phyloP scores from a whole-genome alignment of 345 rosid genomes.

The Mercurialis annua region DNA sequence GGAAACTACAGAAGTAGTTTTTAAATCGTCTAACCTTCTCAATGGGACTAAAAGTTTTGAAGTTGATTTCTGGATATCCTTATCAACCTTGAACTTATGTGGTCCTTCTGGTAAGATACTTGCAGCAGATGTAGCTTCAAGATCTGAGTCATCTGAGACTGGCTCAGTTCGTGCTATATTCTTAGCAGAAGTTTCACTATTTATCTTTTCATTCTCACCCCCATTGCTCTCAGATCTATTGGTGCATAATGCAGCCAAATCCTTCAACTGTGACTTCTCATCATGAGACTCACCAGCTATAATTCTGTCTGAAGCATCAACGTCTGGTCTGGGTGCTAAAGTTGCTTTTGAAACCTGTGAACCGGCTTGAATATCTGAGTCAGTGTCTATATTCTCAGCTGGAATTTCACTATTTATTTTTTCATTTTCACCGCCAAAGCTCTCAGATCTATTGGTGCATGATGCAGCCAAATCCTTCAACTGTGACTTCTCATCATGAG shows the following conservation, averaged over 20 bases:
- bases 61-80: slow-evolving; percentile 26
- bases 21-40: slow-evolving; percentile 39
- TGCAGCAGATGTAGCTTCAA: slow-evolving; percentile 21
- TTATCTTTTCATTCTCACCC: slow-evolving; percentile 27
- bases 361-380: slow-evolving; percentile 20
- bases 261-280: slow-evolving; percentile 23
- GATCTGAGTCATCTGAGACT: slow-evolving; percentile 15
- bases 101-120: slow-evolving; percentile 21
- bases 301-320: slow-evolving; percentile 16
- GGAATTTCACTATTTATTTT: slow-evolving; percentile 22
- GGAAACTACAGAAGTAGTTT: background rate
- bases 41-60: slow-evolving; percentile 28
- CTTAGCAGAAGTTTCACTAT: slow-evolving; percentile 23
- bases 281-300: slow-evolving; percentile 22
- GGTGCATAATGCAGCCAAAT: slow-evolving; percentile 20
- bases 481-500: slow-evolving; percentile 26
- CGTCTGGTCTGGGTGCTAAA: slow-evolving; percentile 23
- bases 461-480: slow-evolving; percentile 24
- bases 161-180: slow-evolving; percentile 17
- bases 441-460: slow-evolving; percentile 22
- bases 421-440: slow-evolving; percentile 24
- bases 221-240: slow-evolving; percentile 22
- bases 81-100: slow-evolving; percentile 19
- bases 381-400: slow-evolving; percentile 17
- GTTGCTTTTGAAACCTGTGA: slow-evolving; percentile 17